These are phyloP conservation scores for Eucalyptus viminalis DNA, from an alignment of 345 rosid species.

Conservation along the genomic window DNA sequence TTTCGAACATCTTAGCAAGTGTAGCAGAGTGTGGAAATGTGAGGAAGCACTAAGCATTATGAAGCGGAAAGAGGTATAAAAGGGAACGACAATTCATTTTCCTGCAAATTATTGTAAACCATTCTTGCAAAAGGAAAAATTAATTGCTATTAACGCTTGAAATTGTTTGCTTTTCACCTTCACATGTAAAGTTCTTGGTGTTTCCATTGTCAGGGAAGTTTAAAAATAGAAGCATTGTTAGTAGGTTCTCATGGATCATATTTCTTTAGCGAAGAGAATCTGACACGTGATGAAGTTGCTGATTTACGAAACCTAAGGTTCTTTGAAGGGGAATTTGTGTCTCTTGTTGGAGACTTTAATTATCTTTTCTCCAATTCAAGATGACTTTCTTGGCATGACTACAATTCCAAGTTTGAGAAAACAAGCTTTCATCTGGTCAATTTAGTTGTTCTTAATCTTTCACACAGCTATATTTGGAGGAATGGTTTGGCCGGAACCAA, in stretches of 20 bases:
- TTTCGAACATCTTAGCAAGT: too few species aligned
- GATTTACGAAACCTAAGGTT: not conserved
- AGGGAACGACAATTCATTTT: too few species aligned
- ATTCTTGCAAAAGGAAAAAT: too few species aligned
- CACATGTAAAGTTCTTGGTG: not conserved
- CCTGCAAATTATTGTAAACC: too few species aligned
- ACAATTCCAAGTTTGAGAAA: not conserved
- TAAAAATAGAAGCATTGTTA: not conserved
- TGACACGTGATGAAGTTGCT: not conserved
- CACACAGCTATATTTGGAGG: fast-evolving
- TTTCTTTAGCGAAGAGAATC: not conserved
- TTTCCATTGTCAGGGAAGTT: not conserved
- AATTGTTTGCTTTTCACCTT: too few species aligned
- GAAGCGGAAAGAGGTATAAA: too few species aligned
- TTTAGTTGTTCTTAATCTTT: not conserved
- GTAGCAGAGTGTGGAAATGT: too few species aligned
- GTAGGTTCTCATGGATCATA: too few species aligned
- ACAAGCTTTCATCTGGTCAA: not conserved
- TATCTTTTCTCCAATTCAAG: not conserved
- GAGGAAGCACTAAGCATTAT: too few species aligned
- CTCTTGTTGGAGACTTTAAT: not conserved
- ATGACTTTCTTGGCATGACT: not conserved
- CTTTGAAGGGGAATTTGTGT: not conserved
- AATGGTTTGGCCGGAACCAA: not conserved
- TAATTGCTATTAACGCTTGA: too few species aligned